phyloP scores from a whole-genome alignment of 176 grass and related monocot genomes.

The Triticum monococcum region DNA sequence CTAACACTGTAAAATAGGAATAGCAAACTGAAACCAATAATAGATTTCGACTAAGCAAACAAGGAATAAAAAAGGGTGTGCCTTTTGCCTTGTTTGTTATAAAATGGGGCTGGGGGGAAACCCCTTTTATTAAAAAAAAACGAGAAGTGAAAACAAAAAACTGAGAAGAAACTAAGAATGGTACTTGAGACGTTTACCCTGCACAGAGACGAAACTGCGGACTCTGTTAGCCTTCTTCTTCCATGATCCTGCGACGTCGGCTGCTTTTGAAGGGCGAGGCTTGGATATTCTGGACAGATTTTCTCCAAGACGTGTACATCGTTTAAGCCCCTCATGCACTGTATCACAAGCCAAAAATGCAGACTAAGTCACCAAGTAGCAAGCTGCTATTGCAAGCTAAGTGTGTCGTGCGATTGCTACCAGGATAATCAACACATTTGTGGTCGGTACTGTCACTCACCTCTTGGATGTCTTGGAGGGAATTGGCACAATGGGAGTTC shows the following conservation, averaged over 20 bases:
- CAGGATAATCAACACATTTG: not conserved
- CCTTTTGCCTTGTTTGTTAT: conserved; percentile 10
- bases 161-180: not conserved
- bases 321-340: not conserved
- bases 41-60: not conserved
- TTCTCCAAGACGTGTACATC: not conserved
- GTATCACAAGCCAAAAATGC: not conserved
- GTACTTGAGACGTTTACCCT: not conserved
- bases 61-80: not conserved
- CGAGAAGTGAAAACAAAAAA: not conserved
- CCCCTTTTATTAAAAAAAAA: not conserved
- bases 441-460: not conserved
- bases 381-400: not conserved
- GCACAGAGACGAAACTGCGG: not conserved
- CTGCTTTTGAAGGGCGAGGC: not conserved
- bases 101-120: no score
- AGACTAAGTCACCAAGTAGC: not conserved
- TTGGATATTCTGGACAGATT: not conserved
- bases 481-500: not conserved
- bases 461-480: not conserved
- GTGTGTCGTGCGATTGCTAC: not conserved
- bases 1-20: not conserved
- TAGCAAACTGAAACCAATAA: not conserved
- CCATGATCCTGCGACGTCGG: not conserved
- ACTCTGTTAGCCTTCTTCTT: not conserved